Conservation (phyloP, 495 filamentous ascomycete genomes). For the Umbilicaria muhlenbergii region DNA sequence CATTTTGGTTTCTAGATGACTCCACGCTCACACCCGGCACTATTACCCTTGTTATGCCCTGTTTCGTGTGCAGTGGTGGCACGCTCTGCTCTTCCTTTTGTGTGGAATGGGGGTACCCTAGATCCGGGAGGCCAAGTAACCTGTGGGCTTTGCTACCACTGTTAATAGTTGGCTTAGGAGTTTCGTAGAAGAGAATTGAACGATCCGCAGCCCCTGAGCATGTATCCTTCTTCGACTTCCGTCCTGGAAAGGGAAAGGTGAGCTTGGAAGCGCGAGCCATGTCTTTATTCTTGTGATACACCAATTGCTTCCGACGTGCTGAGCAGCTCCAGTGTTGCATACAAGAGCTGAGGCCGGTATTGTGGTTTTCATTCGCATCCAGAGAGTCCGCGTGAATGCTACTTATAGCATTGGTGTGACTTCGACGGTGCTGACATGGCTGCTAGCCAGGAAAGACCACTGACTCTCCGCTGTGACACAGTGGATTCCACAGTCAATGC, state of each 20-base stretch:
- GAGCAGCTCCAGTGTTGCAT: background rate
- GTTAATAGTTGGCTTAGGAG: slow-evolving; percentile 6
- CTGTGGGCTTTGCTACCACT: slow-evolving; percentile 12
- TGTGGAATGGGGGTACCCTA: background rate
- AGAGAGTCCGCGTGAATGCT: background rate
- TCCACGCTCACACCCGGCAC: slow-evolving; percentile 8
- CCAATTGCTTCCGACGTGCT: too few relatives aligned
- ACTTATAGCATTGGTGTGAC: background rate
- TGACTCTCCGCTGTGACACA: too few relatives aligned
- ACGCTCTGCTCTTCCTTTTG: slow-evolving; percentile 7
- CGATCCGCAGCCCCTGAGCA: slow-evolving; percentile 7
- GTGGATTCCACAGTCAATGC: too few relatives aligned
- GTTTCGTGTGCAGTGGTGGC: slow-evolving; percentile 8
- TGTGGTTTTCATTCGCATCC: background rate
- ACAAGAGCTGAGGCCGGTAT: background rate
- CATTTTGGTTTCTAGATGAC: slow-evolving; percentile 1
- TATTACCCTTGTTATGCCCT: slow-evolving; percentile 14
- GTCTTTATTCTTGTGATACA: background rate
- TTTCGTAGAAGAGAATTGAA: slow-evolving; percentile 2
- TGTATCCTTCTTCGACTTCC: slow-evolving; percentile 7
- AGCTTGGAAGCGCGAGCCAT: slow-evolving; percentile 14
- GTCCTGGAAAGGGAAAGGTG: slow-evolving; percentile 12
- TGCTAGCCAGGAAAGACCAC: too few relatives aligned
- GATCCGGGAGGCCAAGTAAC: slow-evolving; percentile 7
- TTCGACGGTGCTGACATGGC: background rate